Base-by-base conservation (phyloP, 2,329 filamentous ascomycete species). In the Aphanocladium album region DNA sequence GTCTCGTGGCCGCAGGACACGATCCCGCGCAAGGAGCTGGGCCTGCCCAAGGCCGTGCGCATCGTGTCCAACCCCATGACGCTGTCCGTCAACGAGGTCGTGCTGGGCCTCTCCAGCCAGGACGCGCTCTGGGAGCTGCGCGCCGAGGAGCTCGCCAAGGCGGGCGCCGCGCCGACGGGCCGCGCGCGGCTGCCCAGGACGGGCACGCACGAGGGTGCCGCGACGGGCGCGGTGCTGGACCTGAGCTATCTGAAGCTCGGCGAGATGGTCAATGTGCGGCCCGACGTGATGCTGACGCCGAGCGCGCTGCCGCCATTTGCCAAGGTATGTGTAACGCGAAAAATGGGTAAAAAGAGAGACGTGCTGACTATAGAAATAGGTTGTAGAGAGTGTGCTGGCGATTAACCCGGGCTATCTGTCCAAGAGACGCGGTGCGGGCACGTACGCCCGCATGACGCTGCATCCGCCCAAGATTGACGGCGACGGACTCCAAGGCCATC, bases 51-150 rank as follows among this genome's bases (percentile, higher is more conserved):
- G 71, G 81, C 88, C 60, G 89, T 83, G 12, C 86, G 84, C 60
- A 84, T 96, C 67, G 85, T 97, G 17, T 91, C 92, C 2, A 98
- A 98, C 70, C 95, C 95, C 1, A 93, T 96, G 80, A 91, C 90
- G 9, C 75, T 98, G 3, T 90, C 86, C 6, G 80, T 98, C 65
- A 99, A 99, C 74, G 95, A 98, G 74, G 83, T 88, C 47, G 82
- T 93, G 1, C 76, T 97, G 27, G 92, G 90, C 5, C 82, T 97
- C 67, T 92, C 89, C 27, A 89, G 87, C 0, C 89, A 96, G 68
- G 95, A 99, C 70, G 78, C 91, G 3, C 80, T 99, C 1, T 92
- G 86, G 64, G 91, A 97, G 74, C 77, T 97, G 57, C 83, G 88
- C n/a, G 79, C 83, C 27, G 88, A 93, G 68, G 91, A 96, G 72